A percentile compares a stretch with the other conserved stretches of the same genome.
These are phyloP conservation scores for Cercospora citrullina DNA, from an alignment of 2,329 filamentous ascomycete species.

Conservation along the genomic window DNA sequence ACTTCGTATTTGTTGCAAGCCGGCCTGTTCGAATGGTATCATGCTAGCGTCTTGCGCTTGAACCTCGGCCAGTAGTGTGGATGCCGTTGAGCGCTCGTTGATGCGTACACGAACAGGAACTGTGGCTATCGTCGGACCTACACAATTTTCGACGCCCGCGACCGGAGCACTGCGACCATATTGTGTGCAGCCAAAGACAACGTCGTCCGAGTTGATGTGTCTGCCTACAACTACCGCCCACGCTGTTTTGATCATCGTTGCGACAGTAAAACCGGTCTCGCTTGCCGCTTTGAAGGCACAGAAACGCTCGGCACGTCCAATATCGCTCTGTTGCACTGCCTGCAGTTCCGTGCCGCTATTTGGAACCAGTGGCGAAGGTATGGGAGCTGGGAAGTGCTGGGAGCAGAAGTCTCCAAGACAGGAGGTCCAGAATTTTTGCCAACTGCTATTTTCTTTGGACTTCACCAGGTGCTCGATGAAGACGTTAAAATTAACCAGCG, in stretches of 20 bases:
- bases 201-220: conserved; percentile 36
- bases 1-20: background rate
- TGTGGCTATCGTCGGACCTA: conserved; percentile 44
- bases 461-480: background rate
- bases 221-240: conserved; percentile 37
- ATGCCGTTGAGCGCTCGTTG: background rate
- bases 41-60: background rate
- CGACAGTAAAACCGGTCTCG: conserved; percentile 15
- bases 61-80: background rate
- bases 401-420: background rate
- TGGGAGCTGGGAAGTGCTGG: background rate
- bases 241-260: conserved; percentile 36
- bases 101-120: conserved; percentile 40
- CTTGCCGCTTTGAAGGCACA: background rate
- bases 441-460: background rate
- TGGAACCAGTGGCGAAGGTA: background rate
- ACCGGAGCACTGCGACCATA: conserved; percentile 41
- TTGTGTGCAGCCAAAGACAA: conserved; percentile 41
- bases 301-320: background rate
- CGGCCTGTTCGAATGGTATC: background rate
- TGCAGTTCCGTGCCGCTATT: background rate
- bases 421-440: background rate
- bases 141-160: conserved; percentile 12
- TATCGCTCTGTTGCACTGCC: background rate
- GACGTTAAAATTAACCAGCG: background rate